A percentile compares a stretch with the other conserved stretches of the same genome.
These are phyloP conservation scores for Trichoderma orchidacearum DNA, from an alignment of 495 filamentous ascomycete genomes.

Conservation along the genomic window DNA sequence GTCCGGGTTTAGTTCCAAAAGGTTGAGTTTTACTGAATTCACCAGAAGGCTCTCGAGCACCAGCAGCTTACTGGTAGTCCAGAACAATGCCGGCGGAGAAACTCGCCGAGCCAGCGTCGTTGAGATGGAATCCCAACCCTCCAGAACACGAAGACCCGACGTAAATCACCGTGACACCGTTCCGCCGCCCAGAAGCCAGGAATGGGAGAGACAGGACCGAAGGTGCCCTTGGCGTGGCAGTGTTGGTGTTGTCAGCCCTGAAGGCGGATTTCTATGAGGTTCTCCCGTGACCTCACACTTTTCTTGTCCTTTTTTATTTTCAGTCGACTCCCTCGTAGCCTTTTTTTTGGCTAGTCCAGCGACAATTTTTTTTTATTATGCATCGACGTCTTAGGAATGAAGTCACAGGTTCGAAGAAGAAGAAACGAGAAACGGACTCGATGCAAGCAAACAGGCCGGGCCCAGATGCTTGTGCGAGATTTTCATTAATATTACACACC, in stretches of 20 bases:
- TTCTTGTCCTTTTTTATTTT: neutral
- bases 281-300: neutral
- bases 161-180: slow-evolving; percentile 4
- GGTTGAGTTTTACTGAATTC: slow-evolving; percentile 40
- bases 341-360: no score
- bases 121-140: slow-evolving; percentile 16
- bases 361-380: no score
- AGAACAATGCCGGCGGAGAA: slow-evolving; percentile 30
- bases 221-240: slow-evolving; percentile 32
- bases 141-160: neutral
- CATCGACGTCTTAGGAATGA: no score
- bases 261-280: slow-evolving; percentile 25
- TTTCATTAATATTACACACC: no score
- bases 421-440: no score
- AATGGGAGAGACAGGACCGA: slow-evolving; percentile 3
- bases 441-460: no score
- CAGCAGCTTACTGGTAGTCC: slow-evolving; percentile 36
- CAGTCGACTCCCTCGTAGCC: no score
- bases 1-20: slow-evolving; percentile 30
- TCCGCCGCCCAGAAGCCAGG: slow-evolving; percentile 7
- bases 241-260: slow-evolving; percentile 36
- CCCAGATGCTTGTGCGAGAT: no score
- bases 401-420: no score
- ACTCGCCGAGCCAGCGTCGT: slow-evolving; percentile 36
- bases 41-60: slow-evolving; percentile 38